Percentiles rank a stretch among this genome's conserved stretches.
These are phyloP conservation scores for Cucurbita maxima DNA, from an alignment of 306 rosid genomes.

Conservation along the genomic window DNA sequence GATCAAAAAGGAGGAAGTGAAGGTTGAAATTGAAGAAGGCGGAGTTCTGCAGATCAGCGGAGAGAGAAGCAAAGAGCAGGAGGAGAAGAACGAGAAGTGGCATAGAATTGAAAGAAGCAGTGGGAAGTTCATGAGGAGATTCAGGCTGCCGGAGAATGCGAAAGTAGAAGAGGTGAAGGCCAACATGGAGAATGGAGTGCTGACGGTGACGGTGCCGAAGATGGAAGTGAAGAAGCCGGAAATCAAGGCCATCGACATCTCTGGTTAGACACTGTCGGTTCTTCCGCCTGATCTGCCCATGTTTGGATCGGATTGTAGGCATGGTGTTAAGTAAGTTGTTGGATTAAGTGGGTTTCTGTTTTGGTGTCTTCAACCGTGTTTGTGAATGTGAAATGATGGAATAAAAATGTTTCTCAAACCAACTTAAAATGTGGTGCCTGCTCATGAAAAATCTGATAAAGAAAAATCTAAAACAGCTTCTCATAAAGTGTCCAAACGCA, in stretches of 20 bases:
- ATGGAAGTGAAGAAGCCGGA: conserved; percentile 13
- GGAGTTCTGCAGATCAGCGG: conserved; percentile 20
- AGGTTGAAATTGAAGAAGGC: conserved; percentile 24
- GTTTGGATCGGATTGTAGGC: no score
- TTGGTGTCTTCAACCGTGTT: no score
- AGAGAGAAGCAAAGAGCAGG: conserved; percentile 15
- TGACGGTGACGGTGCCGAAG: conserved; percentile 19
- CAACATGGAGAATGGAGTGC: conserved; percentile 18
- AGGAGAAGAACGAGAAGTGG: conserved; percentile 24
- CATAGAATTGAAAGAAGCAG: conserved; percentile 22
- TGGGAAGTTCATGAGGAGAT: conserved; percentile 28
- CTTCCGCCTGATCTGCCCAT: no score
- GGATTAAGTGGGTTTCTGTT: no score
- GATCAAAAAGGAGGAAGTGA: conserved; percentile 19
- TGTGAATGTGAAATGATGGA: no score
- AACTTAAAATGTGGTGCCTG: no score
- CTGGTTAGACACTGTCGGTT: background rate
- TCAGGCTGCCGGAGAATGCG: conserved; percentile 20
- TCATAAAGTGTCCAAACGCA: no score
- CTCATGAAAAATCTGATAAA: no score
- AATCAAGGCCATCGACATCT: conserved; percentile 14
- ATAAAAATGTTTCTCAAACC: no score
- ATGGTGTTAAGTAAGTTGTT: no score
- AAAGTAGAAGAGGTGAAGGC: conserved; percentile 18
- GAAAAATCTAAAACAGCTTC: no score